A percentile compares a stretch with the other conserved stretches of the same genome.
These are phyloP conservation scores for Athelia psychrophila DNA, from an alignment of 1,284 basidiomycete species.

Conservation along the genomic window DNA sequence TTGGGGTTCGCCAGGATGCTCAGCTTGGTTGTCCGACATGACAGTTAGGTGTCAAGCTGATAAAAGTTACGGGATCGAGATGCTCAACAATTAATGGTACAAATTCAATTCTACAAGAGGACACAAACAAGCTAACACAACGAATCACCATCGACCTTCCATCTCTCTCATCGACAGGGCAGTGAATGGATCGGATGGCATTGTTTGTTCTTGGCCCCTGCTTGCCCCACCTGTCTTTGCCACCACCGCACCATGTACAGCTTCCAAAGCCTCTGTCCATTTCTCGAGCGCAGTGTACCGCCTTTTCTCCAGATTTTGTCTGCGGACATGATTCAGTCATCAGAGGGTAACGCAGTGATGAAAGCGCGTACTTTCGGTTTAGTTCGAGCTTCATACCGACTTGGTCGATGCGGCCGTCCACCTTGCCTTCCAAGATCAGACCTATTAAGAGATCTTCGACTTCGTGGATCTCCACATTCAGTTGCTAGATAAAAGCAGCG, in stretches of 20 bases:
- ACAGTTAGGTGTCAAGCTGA: background rate
- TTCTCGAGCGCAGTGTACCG: slow-evolving; percentile 80
- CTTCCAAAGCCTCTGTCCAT: slow-evolving; percentile 78
- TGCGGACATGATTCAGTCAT: slow-evolving; percentile 27
- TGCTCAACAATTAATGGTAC: no score
- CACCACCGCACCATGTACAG: slow-evolving; percentile 69
- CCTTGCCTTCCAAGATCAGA: slow-evolving; percentile 92
- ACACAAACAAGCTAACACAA: background rate
- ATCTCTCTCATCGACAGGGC: slow-evolving; percentile 7
- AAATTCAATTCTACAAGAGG: background rate
- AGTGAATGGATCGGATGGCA: slow-evolving; percentile 27
- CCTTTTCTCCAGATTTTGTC: slow-evolving; percentile 80
- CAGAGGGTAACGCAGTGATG: background rate
- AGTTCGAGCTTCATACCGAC: slow-evolving; percentile 90
- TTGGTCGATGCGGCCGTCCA: slow-evolving; percentile 95
- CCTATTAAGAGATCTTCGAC: slow-evolving; percentile 93
- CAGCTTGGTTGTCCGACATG: background rate
- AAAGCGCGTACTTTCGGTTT: slow-evolving; percentile 71
- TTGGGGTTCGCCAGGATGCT: background rate
- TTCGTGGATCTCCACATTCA: slow-evolving; percentile 85
- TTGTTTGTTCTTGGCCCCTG: slow-evolving; percentile 15
- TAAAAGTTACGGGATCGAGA: background rate
- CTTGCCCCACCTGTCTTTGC: slow-evolving; percentile 50
- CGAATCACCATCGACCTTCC: background rate
- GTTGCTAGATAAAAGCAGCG: slow-evolving; percentile 61